phyloP scores from a whole-genome alignment of 139 green algal genomes.

The Astrephomene gubernaculifera region DNA sequence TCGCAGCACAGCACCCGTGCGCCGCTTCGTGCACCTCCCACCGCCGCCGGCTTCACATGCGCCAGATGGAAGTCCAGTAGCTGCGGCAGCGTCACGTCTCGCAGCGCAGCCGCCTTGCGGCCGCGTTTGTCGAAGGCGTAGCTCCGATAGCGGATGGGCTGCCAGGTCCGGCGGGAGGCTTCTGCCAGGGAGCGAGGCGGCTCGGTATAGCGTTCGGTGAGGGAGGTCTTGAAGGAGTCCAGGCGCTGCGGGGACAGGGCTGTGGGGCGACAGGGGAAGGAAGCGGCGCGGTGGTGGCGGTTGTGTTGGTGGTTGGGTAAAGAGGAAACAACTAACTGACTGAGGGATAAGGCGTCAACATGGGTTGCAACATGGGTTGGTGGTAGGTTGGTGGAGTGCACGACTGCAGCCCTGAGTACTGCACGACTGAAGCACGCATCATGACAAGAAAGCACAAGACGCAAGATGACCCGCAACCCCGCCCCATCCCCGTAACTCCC shows the following conservation, averaged over 20 bases:
- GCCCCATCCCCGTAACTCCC: too few relatives aligned
- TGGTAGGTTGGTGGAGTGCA: not conserved
- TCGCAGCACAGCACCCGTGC: slow-evolving; percentile 34
- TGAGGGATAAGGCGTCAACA: not conserved
- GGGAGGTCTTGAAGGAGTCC: slow-evolving; percentile 33
- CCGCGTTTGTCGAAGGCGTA: slow-evolving; percentile 30
- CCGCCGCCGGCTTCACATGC: not conserved
- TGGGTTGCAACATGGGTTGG: not conserved
- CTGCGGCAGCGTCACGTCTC: not conserved
- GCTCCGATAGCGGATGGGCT: slow-evolving; percentile 38
- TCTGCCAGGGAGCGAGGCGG: slow-evolving; percentile 56
- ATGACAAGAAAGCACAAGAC: too few relatives aligned
- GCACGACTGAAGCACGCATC: too few relatives aligned
- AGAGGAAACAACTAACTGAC: not conserved
- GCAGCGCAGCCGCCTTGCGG: slow-evolving; percentile 44
- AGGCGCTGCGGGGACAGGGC: slow-evolving; percentile 23
- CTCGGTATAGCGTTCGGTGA: slow-evolving; percentile 50
- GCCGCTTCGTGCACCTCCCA: not conserved
- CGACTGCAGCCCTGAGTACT: not conserved
- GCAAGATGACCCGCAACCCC: too few relatives aligned
- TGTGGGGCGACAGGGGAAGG: not conserved
- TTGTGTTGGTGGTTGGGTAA: not conserved
- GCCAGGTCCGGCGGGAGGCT: slow-evolving; percentile 46
- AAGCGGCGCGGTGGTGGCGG: not conserved
- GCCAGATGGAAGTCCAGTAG: not conserved